phyloP scores from a whole-genome alignment of 2,329 filamentous ascomycete species.

The Pseudocercospora musae region DNA sequence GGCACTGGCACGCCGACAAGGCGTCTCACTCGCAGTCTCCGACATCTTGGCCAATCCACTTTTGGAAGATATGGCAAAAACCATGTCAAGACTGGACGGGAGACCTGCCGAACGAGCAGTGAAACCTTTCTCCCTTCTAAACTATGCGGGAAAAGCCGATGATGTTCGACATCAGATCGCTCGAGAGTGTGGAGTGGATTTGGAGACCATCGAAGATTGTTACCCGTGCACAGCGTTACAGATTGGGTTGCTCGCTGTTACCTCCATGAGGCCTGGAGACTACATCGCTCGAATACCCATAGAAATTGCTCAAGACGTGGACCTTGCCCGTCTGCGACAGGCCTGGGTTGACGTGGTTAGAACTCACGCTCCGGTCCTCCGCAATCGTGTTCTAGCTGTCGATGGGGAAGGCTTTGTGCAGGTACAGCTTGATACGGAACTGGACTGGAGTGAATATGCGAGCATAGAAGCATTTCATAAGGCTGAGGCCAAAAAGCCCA shows the following conservation, averaged over 20 bases:
- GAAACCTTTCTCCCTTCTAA: slow-evolving; percentile 1
- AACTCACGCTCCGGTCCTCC: neutral
- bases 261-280: slow-evolving; percentile 49
- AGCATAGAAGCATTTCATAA: neutral
- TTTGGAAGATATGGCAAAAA: slow-evolving; percentile 6
- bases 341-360: slow-evolving; percentile 12
- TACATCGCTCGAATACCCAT: slow-evolving; percentile 47
- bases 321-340: slow-evolving; percentile 36
- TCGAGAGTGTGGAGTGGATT: neutral
- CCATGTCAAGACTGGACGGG: neutral
- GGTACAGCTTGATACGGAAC: neutral
- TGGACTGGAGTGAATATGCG: slow-evolving; percentile 6
- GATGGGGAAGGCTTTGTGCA: neutral
- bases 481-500: neutral
- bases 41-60: slow-evolving; percentile 3
- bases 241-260: slow-evolving; percentile 49
- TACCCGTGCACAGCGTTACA: slow-evolving; percentile 41
- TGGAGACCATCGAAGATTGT: slow-evolving; percentile 44
- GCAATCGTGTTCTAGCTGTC: neutral
- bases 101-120: neutral
- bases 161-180: neutral
- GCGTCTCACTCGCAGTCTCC: slow-evolving; percentile 3
- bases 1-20: slow-evolving; percentile 5
- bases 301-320: slow-evolving; percentile 25
- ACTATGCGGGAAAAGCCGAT: neutral